phyloP scores from a whole-genome alignment of 1,284 basidiomycete species.

The Stereum hirsutum region DNA sequence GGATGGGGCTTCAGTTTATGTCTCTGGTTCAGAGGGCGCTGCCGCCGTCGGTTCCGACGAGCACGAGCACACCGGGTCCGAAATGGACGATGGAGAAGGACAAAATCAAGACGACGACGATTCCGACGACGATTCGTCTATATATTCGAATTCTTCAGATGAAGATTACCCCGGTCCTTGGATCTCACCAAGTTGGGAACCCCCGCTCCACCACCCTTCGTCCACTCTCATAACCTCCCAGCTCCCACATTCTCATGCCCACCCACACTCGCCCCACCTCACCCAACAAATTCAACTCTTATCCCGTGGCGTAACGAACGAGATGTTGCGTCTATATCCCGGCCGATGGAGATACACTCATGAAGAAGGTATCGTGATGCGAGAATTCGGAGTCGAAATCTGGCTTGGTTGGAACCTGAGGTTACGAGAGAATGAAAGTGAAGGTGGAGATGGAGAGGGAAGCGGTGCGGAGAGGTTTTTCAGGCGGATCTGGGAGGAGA shows the following conservation, averaged over 20 bases:
- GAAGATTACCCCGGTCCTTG: conserved; percentile 25
- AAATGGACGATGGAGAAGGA: conserved; percentile 19
- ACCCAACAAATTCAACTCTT: too few species aligned
- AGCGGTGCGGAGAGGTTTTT: conserved; percentile 43
- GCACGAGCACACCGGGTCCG: too few species aligned
- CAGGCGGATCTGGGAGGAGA: conserved; percentile 36
- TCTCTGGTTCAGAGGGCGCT: too few species aligned
- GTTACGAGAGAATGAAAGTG: conserved; percentile 35
- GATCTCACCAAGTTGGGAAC: conserved; percentile 16
- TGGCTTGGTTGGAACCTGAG: conserved; percentile 61
- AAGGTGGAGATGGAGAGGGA: too few species aligned
- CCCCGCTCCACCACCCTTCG: neutral
- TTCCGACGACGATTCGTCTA: too few species aligned
- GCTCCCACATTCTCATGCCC: too few species aligned
- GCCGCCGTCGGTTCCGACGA: too few species aligned
- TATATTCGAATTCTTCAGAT: conserved; percentile 20
- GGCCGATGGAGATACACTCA: too few species aligned
- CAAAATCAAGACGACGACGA: conserved; percentile 16
- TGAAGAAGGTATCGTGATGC: conserved; percentile 35
- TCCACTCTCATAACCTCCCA: neutral
- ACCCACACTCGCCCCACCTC: too few species aligned
- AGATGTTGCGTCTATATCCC: too few species aligned
- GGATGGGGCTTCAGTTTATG: too few species aligned
- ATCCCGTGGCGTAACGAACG: conserved; percentile 49
- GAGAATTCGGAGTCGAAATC: too few species aligned